These are phyloP conservation scores for Wickerhamomyces tratensis DNA, from an alignment of 805 yeast genomes.

Conservation along the genomic window DNA sequence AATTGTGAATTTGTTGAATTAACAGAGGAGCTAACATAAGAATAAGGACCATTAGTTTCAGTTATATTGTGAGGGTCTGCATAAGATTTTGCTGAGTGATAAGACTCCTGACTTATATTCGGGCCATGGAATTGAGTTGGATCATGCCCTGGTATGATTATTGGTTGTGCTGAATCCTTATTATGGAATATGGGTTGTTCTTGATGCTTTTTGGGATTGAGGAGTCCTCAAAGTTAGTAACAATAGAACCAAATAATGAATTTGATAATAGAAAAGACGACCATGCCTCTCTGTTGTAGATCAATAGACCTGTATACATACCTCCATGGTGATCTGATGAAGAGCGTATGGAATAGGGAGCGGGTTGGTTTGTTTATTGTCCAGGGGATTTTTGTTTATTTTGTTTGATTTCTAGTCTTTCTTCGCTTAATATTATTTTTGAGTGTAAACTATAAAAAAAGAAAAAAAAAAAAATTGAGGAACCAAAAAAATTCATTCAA, in stretches of 20 bases:
- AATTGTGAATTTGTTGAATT: slow-evolving; percentile 14
- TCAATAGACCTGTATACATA: not conserved
- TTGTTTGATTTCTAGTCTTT: too few relatives aligned
- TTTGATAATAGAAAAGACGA: too few relatives aligned
- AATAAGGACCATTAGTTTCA: slow-evolving; percentile 8
- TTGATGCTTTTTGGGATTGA: not conserved
- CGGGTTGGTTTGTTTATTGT: too few relatives aligned
- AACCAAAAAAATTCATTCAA: too few relatives aligned
- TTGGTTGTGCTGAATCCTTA: slow-evolving; percentile 17
- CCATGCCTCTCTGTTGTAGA: too few relatives aligned
- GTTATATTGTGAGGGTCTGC: not conserved
- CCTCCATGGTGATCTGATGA: not conserved
- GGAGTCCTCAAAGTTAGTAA: too few relatives aligned
- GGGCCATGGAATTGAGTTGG: slow-evolving; percentile 3
- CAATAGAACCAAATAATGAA: too few relatives aligned
- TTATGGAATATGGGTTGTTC: not conserved
- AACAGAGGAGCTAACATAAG: slow-evolving; percentile 11
- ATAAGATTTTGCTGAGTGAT: slow-evolving; percentile 18
- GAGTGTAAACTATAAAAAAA: too few relatives aligned
- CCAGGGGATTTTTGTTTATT: too few relatives aligned
- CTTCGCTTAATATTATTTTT: too few relatives aligned
- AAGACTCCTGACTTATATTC: slow-evolving; percentile 14
- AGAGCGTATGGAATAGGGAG: not conserved
- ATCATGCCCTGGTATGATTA: slow-evolving; percentile 21
- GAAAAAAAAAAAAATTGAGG: too few relatives aligned